These are phyloP conservation scores for Aspergillus phoenicis DNA, from an alignment of 2,329 filamentous ascomycete genomes.

Conservation along the genomic window DNA sequence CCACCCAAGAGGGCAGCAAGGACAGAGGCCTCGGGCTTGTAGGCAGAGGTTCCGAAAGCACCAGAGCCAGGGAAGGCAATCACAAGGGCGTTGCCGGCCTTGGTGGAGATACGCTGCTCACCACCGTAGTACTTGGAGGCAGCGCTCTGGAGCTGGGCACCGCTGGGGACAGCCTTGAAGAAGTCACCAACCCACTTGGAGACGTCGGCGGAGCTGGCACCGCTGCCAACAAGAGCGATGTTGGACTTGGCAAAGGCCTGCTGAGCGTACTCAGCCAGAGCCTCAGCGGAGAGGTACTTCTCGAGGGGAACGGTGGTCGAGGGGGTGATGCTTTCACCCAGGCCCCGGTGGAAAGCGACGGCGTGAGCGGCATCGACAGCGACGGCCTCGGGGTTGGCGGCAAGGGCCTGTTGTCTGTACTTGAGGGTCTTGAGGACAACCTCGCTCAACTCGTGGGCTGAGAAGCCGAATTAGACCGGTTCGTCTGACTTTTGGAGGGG, in stretches of 20 bases:
- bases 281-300: conserved; percentile 77
- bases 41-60: conserved; percentile 67
- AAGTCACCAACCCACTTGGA: conserved; percentile 91
- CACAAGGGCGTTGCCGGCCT: conserved; percentile 77
- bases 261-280: conserved; percentile 73
- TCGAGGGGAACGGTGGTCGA: conserved; percentile 70
- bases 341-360: conserved; percentile 89
- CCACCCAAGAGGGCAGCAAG: conserved; percentile 88
- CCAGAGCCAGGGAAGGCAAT: conserved; percentile 92
- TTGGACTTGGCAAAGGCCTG: conserved; percentile 86
- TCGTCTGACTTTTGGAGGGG: neutral
- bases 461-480: conserved; percentile 20
- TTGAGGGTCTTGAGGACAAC: conserved; percentile 78
- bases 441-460: conserved; percentile 89
- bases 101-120: conserved; percentile 83
- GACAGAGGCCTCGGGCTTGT: conserved; percentile 88
- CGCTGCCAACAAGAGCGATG: conserved; percentile 88
- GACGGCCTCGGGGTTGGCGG: conserved; percentile 64
- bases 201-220: conserved; percentile 73
- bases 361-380: conserved; percentile 85
- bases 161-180: conserved; percentile 71
- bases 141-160: conserved; percentile 58
- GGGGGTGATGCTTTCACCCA: conserved; percentile 77
- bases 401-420: conserved; percentile 73
- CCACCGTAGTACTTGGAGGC: conserved; percentile 89